Percentiles rank a stretch among this genome's conserved stretches.
phyloP scores from a whole-genome alignment of 2,329 filamentous ascomycete genomes.

The Tolypocladium guangdongense region DNA sequence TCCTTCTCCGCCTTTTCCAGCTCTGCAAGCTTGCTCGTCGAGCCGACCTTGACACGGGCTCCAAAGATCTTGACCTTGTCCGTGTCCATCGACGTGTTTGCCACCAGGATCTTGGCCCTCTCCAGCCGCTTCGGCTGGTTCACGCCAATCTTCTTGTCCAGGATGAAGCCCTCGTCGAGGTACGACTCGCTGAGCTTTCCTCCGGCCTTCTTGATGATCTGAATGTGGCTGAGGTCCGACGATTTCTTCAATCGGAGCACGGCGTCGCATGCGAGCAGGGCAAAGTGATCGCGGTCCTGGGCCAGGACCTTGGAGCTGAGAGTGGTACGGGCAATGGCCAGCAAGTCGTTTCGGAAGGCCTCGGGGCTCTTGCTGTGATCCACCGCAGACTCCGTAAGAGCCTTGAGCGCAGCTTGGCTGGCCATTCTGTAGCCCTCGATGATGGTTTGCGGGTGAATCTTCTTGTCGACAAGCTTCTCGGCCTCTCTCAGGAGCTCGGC shows the following conservation, averaged over 20 bases:
- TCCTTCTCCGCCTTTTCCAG: conserved; percentile 96
- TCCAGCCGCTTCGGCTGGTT: conserved; percentile 96
- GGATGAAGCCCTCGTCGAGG: conserved; percentile 93
- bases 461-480: conserved; percentile 93
- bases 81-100: conserved; percentile 98
- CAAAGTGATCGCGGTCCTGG: conserved; percentile 88
- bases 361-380: conserved; percentile 78
- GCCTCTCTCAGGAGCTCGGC: conserved; percentile 93
- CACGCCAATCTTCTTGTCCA: conserved; percentile 98
- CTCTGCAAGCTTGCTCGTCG: conserved; percentile 94
- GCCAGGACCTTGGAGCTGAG: conserved; percentile 94
- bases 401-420: conserved; percentile 74
- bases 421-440: conserved; percentile 99
- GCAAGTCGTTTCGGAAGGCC: conserved; percentile 79
- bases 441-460: conserved; percentile 98
- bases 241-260: conserved; percentile 83
- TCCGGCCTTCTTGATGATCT: conserved; percentile 98
- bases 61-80: conserved; percentile 99
- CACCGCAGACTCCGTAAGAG: conserved; percentile 73
- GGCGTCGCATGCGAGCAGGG: conserved; percentile 80
- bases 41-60: conserved; percentile 90
- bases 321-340: conserved; percentile 87
- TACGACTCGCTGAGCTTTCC: conserved; percentile 97
- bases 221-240: conserved; percentile 91
- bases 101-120: conserved; percentile 95